Evolutionary conservation across 2,329 filamentous ascomycete genomes (phyloP), one percentile per base, ranked within the genome.

Genomic region (Calcarisporium arbuscula): DNA sequence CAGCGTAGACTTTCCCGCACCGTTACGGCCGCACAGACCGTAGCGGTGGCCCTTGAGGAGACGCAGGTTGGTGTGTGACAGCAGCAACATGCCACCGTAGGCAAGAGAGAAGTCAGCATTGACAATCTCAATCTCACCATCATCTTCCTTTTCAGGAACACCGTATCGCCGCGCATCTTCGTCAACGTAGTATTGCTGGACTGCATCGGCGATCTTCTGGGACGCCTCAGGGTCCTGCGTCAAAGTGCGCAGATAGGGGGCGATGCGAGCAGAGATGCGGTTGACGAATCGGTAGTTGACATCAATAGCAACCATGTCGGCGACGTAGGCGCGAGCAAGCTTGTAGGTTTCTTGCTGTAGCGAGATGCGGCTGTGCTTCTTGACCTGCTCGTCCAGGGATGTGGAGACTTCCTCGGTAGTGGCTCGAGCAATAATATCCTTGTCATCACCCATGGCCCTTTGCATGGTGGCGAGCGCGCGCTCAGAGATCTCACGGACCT

Each of bases 71-170:
- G 92, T 95, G 67, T 96, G 92, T 5, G 88, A 95, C 16, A 98
- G 75, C 42, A 98, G 70, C 47, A 98, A 77, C 89, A 95, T 96
- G 53, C 92, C 92, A 58, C 92, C 92, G 54, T 98, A 98, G 30
- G 89, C 92, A 17, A 98, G 77, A 15, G 92, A 98, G 68, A 98
- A 98, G 56, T 92, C 84, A 29, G 92, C 90, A 52, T 98, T 96
- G 57, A 98, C 92, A 54, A 98, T 95, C 62, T 96, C 92, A 16
- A 82, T 72, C 64, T 98, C 92, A 40, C 88, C 89, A 41, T 94
- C 86, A 41, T 95, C 87, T 42, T 92, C 86, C 60, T 89, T 85
- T 45, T 85, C 72, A 3, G 88, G 85, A 35, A 82, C 78, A 44
- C 89, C 90, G 50, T 79, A 94, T 55, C 86, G 92, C 60, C 87